Evolutionary conservation across 202 grass and related monocot species (phyloP).

Genomic region (Setaria viridis): DNA sequence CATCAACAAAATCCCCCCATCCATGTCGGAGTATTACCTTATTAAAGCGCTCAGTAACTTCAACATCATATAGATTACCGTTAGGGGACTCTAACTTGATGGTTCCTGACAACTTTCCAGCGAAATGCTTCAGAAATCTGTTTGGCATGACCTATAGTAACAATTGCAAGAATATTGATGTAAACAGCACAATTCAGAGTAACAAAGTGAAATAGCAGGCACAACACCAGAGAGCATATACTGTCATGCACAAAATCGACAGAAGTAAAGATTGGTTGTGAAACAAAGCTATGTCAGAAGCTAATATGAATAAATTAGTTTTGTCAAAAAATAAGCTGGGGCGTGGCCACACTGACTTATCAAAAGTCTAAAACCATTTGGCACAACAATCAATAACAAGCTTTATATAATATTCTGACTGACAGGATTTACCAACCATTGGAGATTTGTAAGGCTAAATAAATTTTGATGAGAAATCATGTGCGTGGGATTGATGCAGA

Average conservation of each 20-base stretch:
- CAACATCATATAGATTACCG: constrained; percentile 35
- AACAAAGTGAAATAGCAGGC: background rate
- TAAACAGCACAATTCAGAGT: background rate
- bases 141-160: constrained; percentile 49
- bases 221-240: background rate
- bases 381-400: background rate
- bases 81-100: constrained; percentile 48
- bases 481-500: background rate
- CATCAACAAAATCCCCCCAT: constrained; percentile 52
- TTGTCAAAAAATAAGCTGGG: background rate
- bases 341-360: background rate
- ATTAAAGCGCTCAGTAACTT: background rate
- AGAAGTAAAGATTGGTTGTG: background rate
- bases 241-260: background rate
- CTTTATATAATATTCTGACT: background rate
- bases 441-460: background rate
- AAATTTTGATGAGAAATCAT: background rate
- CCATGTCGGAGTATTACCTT: constrained; percentile 33
- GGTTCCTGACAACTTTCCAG: constrained; percentile 22
- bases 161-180: background rate
- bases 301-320: background rate
- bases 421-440: background rate
- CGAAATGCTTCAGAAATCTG: constrained; percentile 46
- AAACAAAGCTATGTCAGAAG: background rate
- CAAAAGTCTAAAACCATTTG: background rate